phyloP scores from a whole-genome alignment of 352 stramenopile genomes.

The Pythium apleroticum region DNA sequence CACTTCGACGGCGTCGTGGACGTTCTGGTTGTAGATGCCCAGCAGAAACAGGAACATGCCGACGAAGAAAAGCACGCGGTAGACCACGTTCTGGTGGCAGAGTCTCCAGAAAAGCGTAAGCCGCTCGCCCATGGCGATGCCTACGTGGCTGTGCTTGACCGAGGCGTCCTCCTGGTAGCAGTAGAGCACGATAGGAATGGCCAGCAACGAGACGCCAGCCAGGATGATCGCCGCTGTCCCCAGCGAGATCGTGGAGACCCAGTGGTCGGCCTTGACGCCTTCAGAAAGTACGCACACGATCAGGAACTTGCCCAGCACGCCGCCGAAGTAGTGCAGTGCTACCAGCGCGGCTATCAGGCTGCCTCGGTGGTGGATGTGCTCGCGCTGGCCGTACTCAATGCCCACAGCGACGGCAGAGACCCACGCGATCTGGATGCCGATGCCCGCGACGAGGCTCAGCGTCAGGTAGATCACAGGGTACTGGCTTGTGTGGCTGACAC shows the following conservation, averaged over 20 bases:
- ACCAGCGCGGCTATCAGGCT: conserved; percentile 14
- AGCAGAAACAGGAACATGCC: conserved; percentile 1
- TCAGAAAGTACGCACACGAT: conserved; percentile 1
- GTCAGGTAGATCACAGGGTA: conserved; percentile 11
- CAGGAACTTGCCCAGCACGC: conserved; percentile 1
- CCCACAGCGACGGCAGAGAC: conserved; percentile 15
- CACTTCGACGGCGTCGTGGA: background rate
- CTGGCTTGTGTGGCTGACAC: background rate
- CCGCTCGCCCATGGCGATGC: conserved; percentile 24
- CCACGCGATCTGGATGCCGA: conserved; percentile 28
- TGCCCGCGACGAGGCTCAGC: conserved; percentile 13
- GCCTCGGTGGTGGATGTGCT: conserved; percentile 26
- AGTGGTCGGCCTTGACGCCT: conserved; percentile 36
- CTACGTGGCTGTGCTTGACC: conserved; percentile 5
- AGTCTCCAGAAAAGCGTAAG: conserved; percentile 35
- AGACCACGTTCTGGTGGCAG: conserved; percentile 1
- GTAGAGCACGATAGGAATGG: conserved; percentile 23
- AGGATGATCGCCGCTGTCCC: conserved; percentile 29
- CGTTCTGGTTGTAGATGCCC: conserved; percentile 5
- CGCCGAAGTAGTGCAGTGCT: conserved; percentile 14
- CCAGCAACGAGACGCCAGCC: conserved; percentile 21
- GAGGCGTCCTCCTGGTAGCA: conserved; percentile 24
- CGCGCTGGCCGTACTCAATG: conserved; percentile 30
- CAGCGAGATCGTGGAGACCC: conserved; percentile 38
- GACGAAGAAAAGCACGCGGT: conserved; percentile 8